Conservation (phyloP, 495 filamentous ascomycete genomes). For the Pyronema domesticum region DNA sequence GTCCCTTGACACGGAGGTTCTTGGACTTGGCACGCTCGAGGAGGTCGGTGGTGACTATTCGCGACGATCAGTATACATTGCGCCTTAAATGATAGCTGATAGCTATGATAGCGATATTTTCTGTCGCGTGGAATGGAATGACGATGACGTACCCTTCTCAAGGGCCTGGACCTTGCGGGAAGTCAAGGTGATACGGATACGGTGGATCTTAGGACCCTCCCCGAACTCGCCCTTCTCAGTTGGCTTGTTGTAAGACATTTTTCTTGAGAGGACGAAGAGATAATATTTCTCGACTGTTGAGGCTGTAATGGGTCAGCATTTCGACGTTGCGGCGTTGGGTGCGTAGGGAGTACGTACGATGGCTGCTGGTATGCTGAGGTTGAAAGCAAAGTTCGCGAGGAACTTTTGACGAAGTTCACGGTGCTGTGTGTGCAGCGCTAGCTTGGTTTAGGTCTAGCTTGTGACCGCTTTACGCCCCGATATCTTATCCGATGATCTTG, state of each 20-base stretch:
- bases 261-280: slow-evolving; percentile 28
- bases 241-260: slow-evolving; percentile 88
- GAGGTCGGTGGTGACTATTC: slow-evolving; percentile 70
- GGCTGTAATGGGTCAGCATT: slow-evolving; percentile 2
- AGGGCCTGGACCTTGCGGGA: slow-evolving; percentile 79
- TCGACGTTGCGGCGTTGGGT: too few species aligned
- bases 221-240: slow-evolving; percentile 69
- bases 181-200: slow-evolving; percentile 96
- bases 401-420: too few species aligned
- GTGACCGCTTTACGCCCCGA: too few species aligned
- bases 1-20: slow-evolving; percentile 95
- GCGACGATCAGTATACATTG: not conserved
- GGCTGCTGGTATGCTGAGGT: too few species aligned
- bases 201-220: slow-evolving; percentile 85
- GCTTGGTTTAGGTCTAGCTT: too few species aligned
- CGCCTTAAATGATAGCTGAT: not conserved
- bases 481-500: too few species aligned
- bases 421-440: too few species aligned
- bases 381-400: too few species aligned
- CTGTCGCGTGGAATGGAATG: not conserved
- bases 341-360: too few species aligned
- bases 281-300: slow-evolving; percentile 26
- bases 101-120: not conserved
- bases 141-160: slow-evolving; percentile 56
- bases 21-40: slow-evolving; percentile 98